These are phyloP conservation scores for Salvia splendens DNA, from an alignment of 257 asterid species.

Conservation along the genomic window DNA sequence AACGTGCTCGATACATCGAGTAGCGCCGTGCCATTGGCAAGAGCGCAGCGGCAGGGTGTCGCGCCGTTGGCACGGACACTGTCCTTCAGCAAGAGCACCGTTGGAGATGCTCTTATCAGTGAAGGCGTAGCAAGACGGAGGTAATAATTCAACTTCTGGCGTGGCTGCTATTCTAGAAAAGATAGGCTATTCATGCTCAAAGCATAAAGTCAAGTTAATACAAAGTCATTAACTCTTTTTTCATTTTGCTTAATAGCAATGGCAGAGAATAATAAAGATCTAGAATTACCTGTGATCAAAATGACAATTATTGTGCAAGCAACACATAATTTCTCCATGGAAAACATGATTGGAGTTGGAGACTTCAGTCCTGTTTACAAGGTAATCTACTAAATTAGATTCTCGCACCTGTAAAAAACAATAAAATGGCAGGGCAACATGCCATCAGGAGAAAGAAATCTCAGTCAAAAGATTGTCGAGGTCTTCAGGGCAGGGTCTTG, in stretches of 20 bases:
- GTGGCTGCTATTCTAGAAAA: too few relatives aligned
- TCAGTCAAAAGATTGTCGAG: constrained; percentile 47
- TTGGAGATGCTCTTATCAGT: too few relatives aligned
- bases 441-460: constrained; percentile 30
- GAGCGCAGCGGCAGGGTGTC: too few relatives aligned
- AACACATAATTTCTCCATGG: constrained; percentile 40
- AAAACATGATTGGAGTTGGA: constrained; percentile 39
- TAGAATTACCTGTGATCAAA: constrained; percentile 40
- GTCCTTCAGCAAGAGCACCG: too few relatives aligned
- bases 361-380: constrained; percentile 51
- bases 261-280: constrained; percentile 24
- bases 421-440: constrained; percentile 33
- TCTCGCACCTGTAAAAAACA: too few relatives aligned
- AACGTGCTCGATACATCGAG: too few relatives aligned
- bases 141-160: background rate
- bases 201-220: background rate
- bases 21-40: too few relatives aligned
- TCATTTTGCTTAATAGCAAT: background rate
- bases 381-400: constrained; percentile 32
- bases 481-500: constrained; percentile 42
- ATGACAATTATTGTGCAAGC: constrained; percentile 38
- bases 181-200: background rate
- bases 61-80: too few relatives aligned
- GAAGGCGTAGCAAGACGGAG: constrained; percentile 15
- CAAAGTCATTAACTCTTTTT: background rate